phyloP scores from a whole-genome alignment of 2,329 filamentous ascomycete genomes.

The Davidsoniella virescens region DNA sequence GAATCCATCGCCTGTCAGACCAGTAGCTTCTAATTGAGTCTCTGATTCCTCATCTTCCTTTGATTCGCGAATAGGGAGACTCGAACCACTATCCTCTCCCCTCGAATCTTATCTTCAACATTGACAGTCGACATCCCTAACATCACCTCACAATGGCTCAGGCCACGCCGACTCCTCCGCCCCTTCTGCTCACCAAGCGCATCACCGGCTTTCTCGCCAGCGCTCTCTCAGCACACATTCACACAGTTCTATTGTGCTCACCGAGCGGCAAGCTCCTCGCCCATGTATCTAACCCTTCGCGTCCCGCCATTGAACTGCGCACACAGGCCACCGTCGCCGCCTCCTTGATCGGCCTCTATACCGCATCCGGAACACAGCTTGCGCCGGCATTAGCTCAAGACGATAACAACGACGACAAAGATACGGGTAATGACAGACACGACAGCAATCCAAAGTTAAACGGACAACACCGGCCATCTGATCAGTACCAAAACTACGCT shows the following conservation, averaged over 20 bases:
- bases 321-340: conserved; percentile 48
- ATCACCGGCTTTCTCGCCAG: conserved; percentile 44
- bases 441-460: conserved; percentile 7
- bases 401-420: conserved; percentile 15
- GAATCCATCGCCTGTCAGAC: too few species aligned
- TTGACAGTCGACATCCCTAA: neutral
- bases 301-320: conserved; percentile 39
- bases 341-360: conserved; percentile 43
- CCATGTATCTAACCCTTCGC: conserved; percentile 37
- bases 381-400: conserved; percentile 26
- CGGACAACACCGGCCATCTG: too few species aligned
- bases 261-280: conserved; percentile 47
- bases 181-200: conserved; percentile 48
- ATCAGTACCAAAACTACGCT: too few species aligned
- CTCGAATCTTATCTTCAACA: neutral
- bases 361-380: conserved; percentile 26
- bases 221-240: conserved; percentile 40
- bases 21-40: too few species aligned
- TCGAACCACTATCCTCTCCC: neutral
- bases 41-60: too few species aligned
- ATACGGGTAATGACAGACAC: conserved; percentile 17
- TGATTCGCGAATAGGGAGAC: too few species aligned
- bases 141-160: conserved; percentile 20
- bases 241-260: conserved; percentile 43
- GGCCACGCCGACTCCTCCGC: conserved; percentile 28